phyloP scores from a whole-genome alignment of 495 filamentous ascomycete species.

The Trichoderma parareesei region DNA sequence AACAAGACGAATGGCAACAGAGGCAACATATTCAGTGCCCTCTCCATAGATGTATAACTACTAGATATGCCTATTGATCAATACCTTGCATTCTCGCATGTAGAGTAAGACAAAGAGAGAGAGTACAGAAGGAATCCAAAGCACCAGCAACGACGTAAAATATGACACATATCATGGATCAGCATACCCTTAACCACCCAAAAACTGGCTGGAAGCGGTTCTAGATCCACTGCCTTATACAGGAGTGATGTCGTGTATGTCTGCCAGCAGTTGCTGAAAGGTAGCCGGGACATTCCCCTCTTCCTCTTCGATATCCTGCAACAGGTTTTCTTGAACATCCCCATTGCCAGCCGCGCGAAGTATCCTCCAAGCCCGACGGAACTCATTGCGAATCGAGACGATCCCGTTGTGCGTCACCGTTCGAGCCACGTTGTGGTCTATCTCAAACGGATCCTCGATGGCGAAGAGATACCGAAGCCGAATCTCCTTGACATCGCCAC shows the following conservation, averaged over 20 bases:
- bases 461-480: slow-evolving; percentile 74
- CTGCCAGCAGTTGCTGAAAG: slow-evolving; percentile 30
- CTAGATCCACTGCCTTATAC: neutral
- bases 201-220: neutral
- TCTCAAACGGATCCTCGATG: slow-evolving; percentile 83
- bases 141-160: no score
- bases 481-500: slow-evolving; percentile 48
- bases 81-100: no score
- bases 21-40: slow-evolving; percentile 7
- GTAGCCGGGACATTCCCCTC: slow-evolving; percentile 19
- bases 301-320: slow-evolving; percentile 28
- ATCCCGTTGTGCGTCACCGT: slow-evolving; percentile 73
- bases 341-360: slow-evolving; percentile 35
- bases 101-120: neutral
- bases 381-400: slow-evolving; percentile 68
- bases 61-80: no score
- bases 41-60: neutral
- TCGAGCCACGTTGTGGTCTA: slow-evolving; percentile 71
- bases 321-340: slow-evolving; percentile 25
- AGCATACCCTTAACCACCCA: neutral
- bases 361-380: slow-evolving; percentile 62
- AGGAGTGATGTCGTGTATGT: slow-evolving; percentile 29
- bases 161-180: no score
- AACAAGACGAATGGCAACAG: neutral
- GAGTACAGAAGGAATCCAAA: neutral